Evolutionary conservation across 441 rosid species (phyloP), one percentile per base, ranked within the genome.

Genomic region (Biscutella laevigata): DNA sequence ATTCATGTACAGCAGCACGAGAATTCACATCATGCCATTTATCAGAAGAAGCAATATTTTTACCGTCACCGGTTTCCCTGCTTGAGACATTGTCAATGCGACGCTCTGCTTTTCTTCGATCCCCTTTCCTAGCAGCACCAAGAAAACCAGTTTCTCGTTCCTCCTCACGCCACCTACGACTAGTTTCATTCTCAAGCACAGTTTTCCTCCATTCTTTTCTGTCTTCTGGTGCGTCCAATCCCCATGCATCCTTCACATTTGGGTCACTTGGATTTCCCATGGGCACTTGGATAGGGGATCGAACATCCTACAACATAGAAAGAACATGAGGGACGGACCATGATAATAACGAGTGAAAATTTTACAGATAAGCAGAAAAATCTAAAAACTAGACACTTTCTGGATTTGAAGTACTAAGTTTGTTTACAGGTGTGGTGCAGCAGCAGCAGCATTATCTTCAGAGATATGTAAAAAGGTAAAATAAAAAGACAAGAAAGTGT

Each of bases 141-240:
- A 84, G 95, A 60, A 82, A 66, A 51, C 92, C 77, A 62, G 97
- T 88, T 74, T 92, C 99, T 58, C 99, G 79, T 75, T 92, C 99
- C 77, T 92, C 99, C 62, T 92, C 99, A 10, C 87, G 95, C 99
- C 99, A 88, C 19, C 88, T 86, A 5, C 81, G 84, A 59, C 60
- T 74, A 27, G 70, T 70, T 59, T 86, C 97, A 74, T 43, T 61
- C 21, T 82, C 90, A 59, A 76, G 37, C 5, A 61, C 81, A 53
- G 47, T 34, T 68, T 77, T 86, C 74, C 81, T 79, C 97, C 95
- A 77, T 44, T 86, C 95, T 45, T 81, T 92, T 61, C 81, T 88
- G 38, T 82, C 99, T 43, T 84, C 83, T 4, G 85, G 64, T 57
- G 81, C 86, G 68, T 92, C 99, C 69, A 81, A 75, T 61, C 86